phyloP scores from a whole-genome alignment of 345 rosid species.

The Laguncularia racemosa region DNA sequence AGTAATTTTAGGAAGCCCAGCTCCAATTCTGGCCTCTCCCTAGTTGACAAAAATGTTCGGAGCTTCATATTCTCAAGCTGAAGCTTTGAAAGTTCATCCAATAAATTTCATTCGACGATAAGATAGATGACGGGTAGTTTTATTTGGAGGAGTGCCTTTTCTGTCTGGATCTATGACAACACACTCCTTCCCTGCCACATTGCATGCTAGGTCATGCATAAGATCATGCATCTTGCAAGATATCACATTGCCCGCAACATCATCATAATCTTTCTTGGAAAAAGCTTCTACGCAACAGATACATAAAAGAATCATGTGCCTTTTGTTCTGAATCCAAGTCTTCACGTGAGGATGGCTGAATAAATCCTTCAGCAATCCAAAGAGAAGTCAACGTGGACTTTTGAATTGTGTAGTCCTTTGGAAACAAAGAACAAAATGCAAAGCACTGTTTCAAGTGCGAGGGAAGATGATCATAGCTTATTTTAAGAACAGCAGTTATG shows the following conservation, averaged over 20 bases:
- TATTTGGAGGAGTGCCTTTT: background rate
- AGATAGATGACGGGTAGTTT: conserved; percentile 11
- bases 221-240: conserved; percentile 25
- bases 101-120: conserved; percentile 5
- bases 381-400: conserved; percentile 13
- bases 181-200: conserved; percentile 12
- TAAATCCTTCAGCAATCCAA: conserved; percentile 23
- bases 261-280: conserved; percentile 11
- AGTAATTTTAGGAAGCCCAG: background rate
- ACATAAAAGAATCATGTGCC: conserved; percentile 19
- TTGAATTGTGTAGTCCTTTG: conserved; percentile 11
- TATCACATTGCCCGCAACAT: background rate
- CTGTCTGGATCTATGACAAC: background rate
- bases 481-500: conserved; percentile 9
- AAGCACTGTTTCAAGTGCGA: conserved; percentile 20
- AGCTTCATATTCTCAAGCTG: background rate
- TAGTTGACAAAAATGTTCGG: no score
- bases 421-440: conserved; percentile 19
- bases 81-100: background rate
- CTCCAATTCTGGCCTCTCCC: background rate
- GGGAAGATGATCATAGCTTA: conserved; percentile 21
- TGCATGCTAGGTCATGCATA: conserved; percentile 23
- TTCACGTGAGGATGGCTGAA: conserved; percentile 1
- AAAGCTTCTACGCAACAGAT: conserved; percentile 14
- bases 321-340: conserved; percentile 1